These are phyloP conservation scores for Ceratobasidium sp. DNA, from an alignment of 1,284 basidiomycete genomes.

Conservation along the genomic window DNA sequence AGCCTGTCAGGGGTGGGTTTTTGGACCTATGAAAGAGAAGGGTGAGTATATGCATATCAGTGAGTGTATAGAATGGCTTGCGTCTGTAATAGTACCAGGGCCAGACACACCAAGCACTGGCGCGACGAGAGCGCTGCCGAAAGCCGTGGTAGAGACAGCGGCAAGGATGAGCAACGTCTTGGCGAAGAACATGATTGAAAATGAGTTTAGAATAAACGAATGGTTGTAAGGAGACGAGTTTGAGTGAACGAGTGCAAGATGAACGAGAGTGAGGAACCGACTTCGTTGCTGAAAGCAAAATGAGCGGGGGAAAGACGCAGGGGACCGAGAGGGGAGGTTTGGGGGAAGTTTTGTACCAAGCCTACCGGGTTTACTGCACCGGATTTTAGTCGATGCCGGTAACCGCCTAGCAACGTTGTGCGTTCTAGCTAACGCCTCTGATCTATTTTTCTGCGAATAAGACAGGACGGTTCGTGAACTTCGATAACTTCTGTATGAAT, in stretches of 20 bases:
- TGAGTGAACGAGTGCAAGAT: constrained; percentile 5
- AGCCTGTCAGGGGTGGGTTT: constrained; percentile 3
- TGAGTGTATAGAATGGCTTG: background rate
- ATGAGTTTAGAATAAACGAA: background rate
- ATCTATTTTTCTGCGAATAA: no score
- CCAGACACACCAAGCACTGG: constrained; percentile 3
- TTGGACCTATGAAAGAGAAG: background rate
- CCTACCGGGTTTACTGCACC: no score
- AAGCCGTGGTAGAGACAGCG: constrained; percentile 5
- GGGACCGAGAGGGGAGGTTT: no score
- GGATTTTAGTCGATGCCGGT: no score
- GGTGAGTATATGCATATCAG: background rate
- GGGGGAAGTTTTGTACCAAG: no score
- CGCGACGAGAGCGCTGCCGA: constrained; percentile 1
- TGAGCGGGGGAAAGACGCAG: background rate
- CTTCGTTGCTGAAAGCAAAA: constrained; percentile 16
- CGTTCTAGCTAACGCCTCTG: no score
- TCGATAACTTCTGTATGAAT: no score
- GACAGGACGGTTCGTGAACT: no score
- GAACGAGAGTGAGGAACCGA: constrained; percentile 30
- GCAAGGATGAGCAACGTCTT: constrained; percentile 26
- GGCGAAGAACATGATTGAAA: constrained; percentile 24
- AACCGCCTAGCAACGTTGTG: no score
- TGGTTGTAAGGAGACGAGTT: constrained; percentile 7
- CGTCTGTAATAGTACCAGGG: background rate